These are phyloP conservation scores for Candida ponderosae DNA, from an alignment of 805 yeast genomes.

Conservation along the genomic window DNA sequence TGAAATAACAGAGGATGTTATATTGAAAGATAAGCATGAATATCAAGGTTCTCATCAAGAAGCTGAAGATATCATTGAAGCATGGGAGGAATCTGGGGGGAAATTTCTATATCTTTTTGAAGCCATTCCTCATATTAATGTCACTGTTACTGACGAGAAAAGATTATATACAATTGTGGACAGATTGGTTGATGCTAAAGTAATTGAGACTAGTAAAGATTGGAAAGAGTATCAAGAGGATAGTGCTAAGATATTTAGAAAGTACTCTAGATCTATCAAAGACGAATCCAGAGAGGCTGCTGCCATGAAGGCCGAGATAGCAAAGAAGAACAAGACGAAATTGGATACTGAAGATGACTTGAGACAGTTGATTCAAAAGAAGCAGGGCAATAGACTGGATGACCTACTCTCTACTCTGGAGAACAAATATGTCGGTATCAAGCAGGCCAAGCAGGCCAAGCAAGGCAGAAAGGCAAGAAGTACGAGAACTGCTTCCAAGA, in stretches of 20 bases:
- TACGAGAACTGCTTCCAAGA: too few relatives aligned
- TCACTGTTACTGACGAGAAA: slow-evolving; percentile 48
- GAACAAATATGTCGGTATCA: slow-evolving; percentile 35
- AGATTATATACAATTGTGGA: slow-evolving; percentile 50
- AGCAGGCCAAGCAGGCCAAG: slow-evolving; percentile 21
- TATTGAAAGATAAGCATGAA: slow-evolving; percentile 56
- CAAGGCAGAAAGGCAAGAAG: slow-evolving; percentile 12
- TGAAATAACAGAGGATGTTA: slow-evolving; percentile 53
- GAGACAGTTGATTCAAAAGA: slow-evolving; percentile 39
- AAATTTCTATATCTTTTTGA: slow-evolving; percentile 67
- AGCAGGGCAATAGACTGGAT: slow-evolving; percentile 36
- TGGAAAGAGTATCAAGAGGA: slow-evolving; percentile 46
- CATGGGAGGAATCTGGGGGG: slow-evolving; percentile 53
- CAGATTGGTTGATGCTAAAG: slow-evolving; percentile 31
- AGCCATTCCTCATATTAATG: slow-evolving; percentile 68
- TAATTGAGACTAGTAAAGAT: slow-evolving; percentile 29
- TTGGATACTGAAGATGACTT: slow-evolving; percentile 32
- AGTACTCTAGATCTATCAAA: slow-evolving; percentile 41
- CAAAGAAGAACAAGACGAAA: slow-evolving; percentile 22
- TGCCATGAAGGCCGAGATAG: slow-evolving; percentile 31
- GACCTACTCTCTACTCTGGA: slow-evolving; percentile 39
- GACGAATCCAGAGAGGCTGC: slow-evolving; percentile 63
- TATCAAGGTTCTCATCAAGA: slow-evolving; percentile 64
- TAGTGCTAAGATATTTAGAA: slow-evolving; percentile 38
- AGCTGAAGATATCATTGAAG: slow-evolving; percentile 49